Base-by-base conservation (phyloP, 306 rosid species). In the Vicia villosa region DNA sequence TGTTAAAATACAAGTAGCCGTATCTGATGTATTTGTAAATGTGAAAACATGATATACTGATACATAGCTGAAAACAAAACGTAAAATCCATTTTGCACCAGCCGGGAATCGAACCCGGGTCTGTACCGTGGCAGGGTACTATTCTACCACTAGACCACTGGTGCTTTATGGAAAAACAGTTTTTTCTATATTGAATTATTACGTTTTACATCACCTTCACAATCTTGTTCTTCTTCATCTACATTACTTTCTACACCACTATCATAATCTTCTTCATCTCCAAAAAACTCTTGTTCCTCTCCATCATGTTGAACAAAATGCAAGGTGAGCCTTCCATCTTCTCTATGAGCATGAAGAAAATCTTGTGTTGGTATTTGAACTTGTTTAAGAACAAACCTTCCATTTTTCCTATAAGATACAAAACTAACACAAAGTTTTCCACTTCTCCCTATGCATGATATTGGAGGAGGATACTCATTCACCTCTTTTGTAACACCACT, bases 351-450 rank as follows among this genome's bases (percentile, higher is more conserved):
- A 78, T 80, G 98, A 21, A 92, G 51, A 40, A 92, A 75, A 75
- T 92, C 96, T 51, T 75, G 89, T 6, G 70, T 78, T 0, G 86
- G 96, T 55, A 74, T 69, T 73, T 34, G 38, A 34, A 34, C 38
- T 34, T 86, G 86, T 49, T 73, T 86, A 63, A 92, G 86, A 22
- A 92, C 83, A 78, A 92, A 87, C 80, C 95, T 89, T 6, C 91
- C 98, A 70, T 88, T 82, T 4, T 82, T 52, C 63, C 92, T 86
- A 40, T 81, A 92, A 40, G 89, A 82, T 76, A 63, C 77, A 78
- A 89, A 92, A 50, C 80, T 86, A 69, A 89, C 90, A 81, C 83
- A 71, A 66, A 92, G 96, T 80, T 84, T 89, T 28, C 97, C 92
- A 56, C 40, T 83, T 72, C 68, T 79, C 41, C 96, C 87, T 75